Base-by-base conservation (phyloP, 2,329 filamentous ascomycete species). In the Cryphonectria naterciae region DNA sequence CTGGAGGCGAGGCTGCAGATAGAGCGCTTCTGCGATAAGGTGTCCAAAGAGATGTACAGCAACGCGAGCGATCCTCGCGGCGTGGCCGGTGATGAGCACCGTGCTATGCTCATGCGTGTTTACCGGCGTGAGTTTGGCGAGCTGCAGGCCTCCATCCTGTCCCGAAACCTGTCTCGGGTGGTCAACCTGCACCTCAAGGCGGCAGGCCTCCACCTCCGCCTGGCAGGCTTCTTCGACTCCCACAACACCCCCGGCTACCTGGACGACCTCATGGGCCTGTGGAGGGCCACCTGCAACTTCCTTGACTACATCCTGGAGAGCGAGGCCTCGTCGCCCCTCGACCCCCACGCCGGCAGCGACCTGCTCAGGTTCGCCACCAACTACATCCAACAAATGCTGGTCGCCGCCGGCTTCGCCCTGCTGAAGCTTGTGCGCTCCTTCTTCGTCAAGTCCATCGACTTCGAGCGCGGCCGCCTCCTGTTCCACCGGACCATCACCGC, bases 341-440 rank as follows among this genome's bases (percentile, higher is more conserved):
- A 81, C 54, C 84, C 86, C 43, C 80, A 81, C 64, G 82, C 80
- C 49, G 81, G 81, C 67, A 85, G 87, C 10, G 85, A 86, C 65
- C 86, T 91, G 65, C 82, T 94, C 39, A 86, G 87, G 65, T 91
- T 92, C 76, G 87, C 89, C 37, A 91, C 88, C 74, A 93, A 92
- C 78, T 95, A 95, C 79, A 88, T 95, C 67, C 90, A 94, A 78
- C 93, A 95, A 80, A 95, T 95, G 91, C 88, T 94, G 70, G 89
- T 95, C n/a, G 93, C 92, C 2, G 92, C 91, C 6, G 90, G 91
- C 4, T 94, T 94, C 76, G 90, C 92, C 1, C 83, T 96, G 64
- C 85, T 95, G 73, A 95, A 95, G 77, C 85, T 95, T 70, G 91
- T 95, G 81, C 89, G 91, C 65, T 94, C 92, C 28, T 91, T 91